phyloP scores from a whole-genome alignment of 768 basidiomycete species.

The Hydnomerulius pinastri region DNA sequence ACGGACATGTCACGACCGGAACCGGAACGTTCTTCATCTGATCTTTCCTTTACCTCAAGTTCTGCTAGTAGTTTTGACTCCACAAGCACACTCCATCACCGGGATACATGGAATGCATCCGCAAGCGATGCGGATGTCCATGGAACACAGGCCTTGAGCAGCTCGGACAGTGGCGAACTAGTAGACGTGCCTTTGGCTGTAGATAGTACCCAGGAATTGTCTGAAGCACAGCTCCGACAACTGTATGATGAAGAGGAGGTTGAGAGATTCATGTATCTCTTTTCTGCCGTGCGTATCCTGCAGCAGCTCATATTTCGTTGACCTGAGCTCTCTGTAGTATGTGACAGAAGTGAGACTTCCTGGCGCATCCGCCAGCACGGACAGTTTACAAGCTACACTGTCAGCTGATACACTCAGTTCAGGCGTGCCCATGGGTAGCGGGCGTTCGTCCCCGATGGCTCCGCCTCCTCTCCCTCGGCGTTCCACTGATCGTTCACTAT shows the following conservation, averaged over 20 bases:
- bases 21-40: no score
- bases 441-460: constrained; percentile 1
- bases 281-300: constrained; percentile 52
- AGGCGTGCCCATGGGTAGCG: background rate
- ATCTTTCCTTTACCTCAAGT: no score
- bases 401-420: background rate
- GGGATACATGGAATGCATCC: background rate
- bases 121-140: background rate
- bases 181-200: background rate
- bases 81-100: background rate
- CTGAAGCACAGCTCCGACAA: constrained; percentile 56
- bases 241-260: constrained; percentile 68
- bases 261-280: constrained; percentile 58
- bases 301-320: background rate
- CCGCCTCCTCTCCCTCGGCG: constrained; percentile 7
- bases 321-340: constrained; percentile 40
- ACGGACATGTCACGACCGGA: no score
- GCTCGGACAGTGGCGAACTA: no score
- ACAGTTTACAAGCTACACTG: constrained; percentile 25
- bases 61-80: no score
- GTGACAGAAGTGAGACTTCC: constrained; percentile 56
- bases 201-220: constrained; percentile 33
- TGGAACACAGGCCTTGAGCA: background rate
- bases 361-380: constrained; percentile 19
- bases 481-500: constrained; percentile 20